Base-by-base conservation (phyloP, 768 basidiomycete species). In the Nidularia sp. region DNA sequence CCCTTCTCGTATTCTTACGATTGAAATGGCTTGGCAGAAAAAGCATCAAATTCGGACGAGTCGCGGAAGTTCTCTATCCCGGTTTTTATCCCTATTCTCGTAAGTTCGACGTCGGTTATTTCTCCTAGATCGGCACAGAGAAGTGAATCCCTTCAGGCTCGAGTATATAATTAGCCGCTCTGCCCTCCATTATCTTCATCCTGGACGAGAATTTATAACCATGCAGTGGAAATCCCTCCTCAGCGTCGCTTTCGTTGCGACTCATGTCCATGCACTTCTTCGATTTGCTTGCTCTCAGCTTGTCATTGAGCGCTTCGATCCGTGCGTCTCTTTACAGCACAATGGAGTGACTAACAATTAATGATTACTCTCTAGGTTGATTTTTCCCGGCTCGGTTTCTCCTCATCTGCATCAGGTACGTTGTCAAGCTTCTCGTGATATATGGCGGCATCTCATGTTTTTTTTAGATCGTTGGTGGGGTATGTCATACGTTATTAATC, bases 221-320 rank as follows among this genome's bases (percentile, higher is more conserved):
- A 45, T 45, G 44, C 44, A 45, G 44, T 45, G 44, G 44, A 45
- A 45, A 45, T 10, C 44, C 9, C 44, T 45, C 25, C n/a, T 25
- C 25, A 22, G 44, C 3, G 13, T 45, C 6, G 25, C 44, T 13
- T 22, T 45, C 25, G 44, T 3, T n/a, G 49, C 52, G 22, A 33
- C 35, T 34, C 50, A 52, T 25, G 55, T 50, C 8, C 45, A 54
- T 42, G 60, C 60, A 5, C 56, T 59, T 31, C 39, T 61, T 31
- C 60, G 60, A 10, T 59, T 61, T 44, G 51, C 60, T 18, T 61
- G 56, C 49, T 59, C 60, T n/a, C 60, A 62, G 51, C 56, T 62
- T 22, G 56, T 62, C 3, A 48, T 53, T 25, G 58, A 59, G 48
- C 54, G 60, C 7, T 57, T 56, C 43, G 60, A 62, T 35, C 60